Conservation (phyloP, 2,329 filamentous ascomycete species). For the Fusarium pininemorale region DNA sequence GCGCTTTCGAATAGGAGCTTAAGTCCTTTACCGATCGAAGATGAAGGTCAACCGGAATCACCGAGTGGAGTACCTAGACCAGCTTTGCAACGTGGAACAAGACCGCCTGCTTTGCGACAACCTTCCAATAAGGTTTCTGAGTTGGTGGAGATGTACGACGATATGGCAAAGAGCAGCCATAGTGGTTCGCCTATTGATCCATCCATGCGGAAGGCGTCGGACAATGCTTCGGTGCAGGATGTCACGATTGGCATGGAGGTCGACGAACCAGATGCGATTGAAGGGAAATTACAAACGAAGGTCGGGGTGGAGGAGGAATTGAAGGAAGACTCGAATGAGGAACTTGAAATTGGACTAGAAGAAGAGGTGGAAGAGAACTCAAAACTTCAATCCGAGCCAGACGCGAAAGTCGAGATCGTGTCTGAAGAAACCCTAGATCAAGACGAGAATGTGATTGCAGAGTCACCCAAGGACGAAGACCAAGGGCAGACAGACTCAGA, state of each 20-base stretch:
- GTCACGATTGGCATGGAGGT: not conserved
- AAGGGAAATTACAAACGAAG: not conserved
- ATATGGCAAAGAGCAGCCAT: constrained; percentile 46
- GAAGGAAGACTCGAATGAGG: not conserved
- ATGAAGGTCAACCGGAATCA: constrained; percentile 30
- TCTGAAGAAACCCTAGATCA: not conserved
- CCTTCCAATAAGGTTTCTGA: constrained; percentile 58
- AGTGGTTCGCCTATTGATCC: constrained; percentile 38
- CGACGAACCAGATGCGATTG: not conserved
- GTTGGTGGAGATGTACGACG: constrained; percentile 61
- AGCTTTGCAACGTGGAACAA: constrained; percentile 20
- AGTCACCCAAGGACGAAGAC: not conserved
- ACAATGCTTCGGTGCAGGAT: not conserved
- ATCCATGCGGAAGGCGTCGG: constrained; percentile 19
- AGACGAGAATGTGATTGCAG: not conserved
- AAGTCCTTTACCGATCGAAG: constrained; percentile 17
- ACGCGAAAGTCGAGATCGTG: not conserved
- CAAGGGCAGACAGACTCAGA: constrained; percentile 10
- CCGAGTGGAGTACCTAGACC: constrained; percentile 25
- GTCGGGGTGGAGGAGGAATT: not conserved
- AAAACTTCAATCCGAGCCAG: not conserved
- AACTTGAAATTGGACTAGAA: not conserved
- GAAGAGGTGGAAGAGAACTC: not conserved
- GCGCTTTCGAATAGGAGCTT: constrained; percentile 13
- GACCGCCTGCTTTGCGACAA: constrained; percentile 36